Evolutionary conservation across 176 grass and related monocot species (phyloP), one percentile per base, ranked within the genome.

Genomic region (Oryza meyeriana): DNA sequence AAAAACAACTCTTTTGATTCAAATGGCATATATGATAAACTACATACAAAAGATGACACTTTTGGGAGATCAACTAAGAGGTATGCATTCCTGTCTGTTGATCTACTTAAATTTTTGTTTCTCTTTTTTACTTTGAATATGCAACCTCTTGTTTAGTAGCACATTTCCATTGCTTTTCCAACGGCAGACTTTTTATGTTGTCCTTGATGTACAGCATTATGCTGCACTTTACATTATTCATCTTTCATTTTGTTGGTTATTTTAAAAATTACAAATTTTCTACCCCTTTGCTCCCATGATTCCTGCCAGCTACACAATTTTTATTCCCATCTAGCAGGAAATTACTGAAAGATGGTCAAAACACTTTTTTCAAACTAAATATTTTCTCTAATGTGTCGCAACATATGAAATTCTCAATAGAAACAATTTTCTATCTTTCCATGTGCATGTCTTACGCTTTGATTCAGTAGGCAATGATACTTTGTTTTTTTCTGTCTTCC

Each of bases 81-180:
- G 88, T 82, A 85, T 45, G 61, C 22, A 35, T 31, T 70, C 41
- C 30, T 69, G 22, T 64, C 64, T 81, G 31, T 75, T 65, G 29
- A 58, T 65, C 33, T 9, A 70, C 10, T 63, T 35, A 1, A 14
- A 81, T 77, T 77, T 68, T 26, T 27, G 1, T 42, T 55, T 71
- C 18, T 12, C 80, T 25, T 41, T 66, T 0, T 25, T 30, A 63
- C 36, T 31, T 42, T 55, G 13, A 48, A 35, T 87, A 50, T 70
- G 12, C 31, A 61, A 41, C 39, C 42, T 55, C 61, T 76, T 69
- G 64, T 76, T 24, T 69, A 57, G 61, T 22, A 52, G 28, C 25
- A 14, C 0, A 2, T 52, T 44, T 26, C 22, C 70, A 26, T 75
- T 22, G 7, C 40, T 12, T 80, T 84, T 27, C 4, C 39, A 59